Base-by-base conservation (phyloP, 352 stramenopile species). In the Pythium coloratum region DNA sequence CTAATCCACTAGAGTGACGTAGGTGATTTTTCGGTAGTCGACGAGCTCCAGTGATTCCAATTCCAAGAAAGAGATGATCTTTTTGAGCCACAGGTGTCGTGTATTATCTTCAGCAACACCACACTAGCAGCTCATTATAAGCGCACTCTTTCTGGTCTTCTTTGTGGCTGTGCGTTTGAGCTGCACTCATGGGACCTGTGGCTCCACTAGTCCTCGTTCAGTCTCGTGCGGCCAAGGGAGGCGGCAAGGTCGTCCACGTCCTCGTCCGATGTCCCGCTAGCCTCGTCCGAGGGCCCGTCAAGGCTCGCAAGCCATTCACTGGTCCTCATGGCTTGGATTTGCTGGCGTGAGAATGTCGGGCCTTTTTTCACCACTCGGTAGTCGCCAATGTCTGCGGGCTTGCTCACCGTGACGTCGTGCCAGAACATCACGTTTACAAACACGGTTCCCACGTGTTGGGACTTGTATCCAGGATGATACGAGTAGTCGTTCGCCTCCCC, bases 371-470 rank as follows among this genome's bases (percentile, higher is more conserved):
- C 10, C 42, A 50, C 42, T 20, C 42, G 42, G 42, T 50, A 7
- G 42, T 50, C 42, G 12, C 24, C 42, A 26, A 16, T 5, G 38
- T 26, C 2, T 18, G 3, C 42, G 13, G 42, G 42, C 18, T 20
- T 36, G 14, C 30, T 24, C 20, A 67, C 50, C 1, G 32, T 14
- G 50, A 68, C 54, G n/a, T 56, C 51, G 42, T 62, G 62, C 53
- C 42, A 62, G 62, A 68, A 68, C 62, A 62, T 62, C 24, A 68
- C 62, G 44, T 68, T 68, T 9, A 68, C 62, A 38, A 62, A 68
- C 16, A 62, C 26, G 3, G 6, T 2, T 3, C 33, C 54, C 30
- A 24, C 32, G 49, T 55, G 9, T 6, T 55, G 24, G 12, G 13
- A 26, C 6, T 7, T 4, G 42, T 26, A 50, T 1, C 14, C 3